Percentiles rank a stretch among this genome's conserved stretches.
These are phyloP conservation scores for Fusarium dimerum DNA, from an alignment of 2,329 filamentous ascomycete genomes.

Conservation along the genomic window DNA sequence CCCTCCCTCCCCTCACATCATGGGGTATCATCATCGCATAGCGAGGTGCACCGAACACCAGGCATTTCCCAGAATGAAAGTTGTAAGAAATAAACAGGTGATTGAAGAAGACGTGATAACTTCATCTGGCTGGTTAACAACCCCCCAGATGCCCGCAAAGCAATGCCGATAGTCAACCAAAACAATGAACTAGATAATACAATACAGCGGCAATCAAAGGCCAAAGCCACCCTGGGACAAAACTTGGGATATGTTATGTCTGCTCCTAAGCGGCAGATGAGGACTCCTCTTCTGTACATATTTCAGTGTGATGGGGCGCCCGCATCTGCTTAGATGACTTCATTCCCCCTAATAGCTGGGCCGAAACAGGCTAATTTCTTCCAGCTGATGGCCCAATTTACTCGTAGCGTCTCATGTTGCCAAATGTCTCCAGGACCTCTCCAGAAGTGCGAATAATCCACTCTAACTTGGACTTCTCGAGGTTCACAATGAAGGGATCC, in stretches of 20 bases:
- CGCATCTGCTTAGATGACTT: neutral
- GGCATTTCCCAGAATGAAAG: neutral
- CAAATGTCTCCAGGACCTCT: slow-evolving; percentile 37
- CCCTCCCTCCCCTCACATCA: neutral
- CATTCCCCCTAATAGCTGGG: neutral
- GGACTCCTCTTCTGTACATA: neutral
- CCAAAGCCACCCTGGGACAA: neutral
- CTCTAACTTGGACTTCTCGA: slow-evolving; percentile 41
- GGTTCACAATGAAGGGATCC: slow-evolving; percentile 41
- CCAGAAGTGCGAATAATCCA: slow-evolving; percentile 41
- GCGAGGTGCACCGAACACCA: neutral
- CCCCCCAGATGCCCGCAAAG: neutral
- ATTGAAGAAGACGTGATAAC: neutral
- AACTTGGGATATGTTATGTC: neutral
- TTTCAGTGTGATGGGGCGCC: neutral
- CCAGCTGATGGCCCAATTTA: slow-evolving; percentile 13
- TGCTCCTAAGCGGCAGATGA: neutral
- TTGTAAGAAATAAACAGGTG: neutral
- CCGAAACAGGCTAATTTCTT: neutral
- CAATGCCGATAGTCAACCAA: neutral
- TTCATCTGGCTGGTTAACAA: neutral
- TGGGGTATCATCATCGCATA: neutral
- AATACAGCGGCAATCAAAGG: neutral
- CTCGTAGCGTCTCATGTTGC: slow-evolving; percentile 31
- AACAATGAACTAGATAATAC: neutral